Conservation (phyloP, 2,329 filamentous ascomycete species). For the Nothopassalora personata region DNA sequence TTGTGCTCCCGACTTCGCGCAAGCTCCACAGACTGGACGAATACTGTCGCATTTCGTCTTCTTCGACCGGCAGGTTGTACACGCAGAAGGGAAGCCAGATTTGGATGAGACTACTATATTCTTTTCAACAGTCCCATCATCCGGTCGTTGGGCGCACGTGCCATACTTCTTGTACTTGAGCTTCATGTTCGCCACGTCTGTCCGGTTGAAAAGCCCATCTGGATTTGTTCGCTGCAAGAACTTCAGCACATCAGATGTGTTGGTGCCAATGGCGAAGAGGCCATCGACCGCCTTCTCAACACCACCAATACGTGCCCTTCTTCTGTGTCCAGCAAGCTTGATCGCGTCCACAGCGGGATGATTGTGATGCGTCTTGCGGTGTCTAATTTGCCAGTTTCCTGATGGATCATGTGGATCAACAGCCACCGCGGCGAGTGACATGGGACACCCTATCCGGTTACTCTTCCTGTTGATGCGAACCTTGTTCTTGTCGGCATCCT, state of each 20-base stretch:
- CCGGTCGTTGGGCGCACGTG: slow-evolving; percentile 21
- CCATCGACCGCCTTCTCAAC: slow-evolving; percentile 31
- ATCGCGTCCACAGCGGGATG: slow-evolving; percentile 29
- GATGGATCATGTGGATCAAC: slow-evolving; percentile 27
- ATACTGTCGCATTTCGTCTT: slow-evolving; percentile 27
- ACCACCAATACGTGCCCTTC: slow-evolving; percentile 26
- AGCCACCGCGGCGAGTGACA: slow-evolving; percentile 30
- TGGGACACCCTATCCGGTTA: slow-evolving; percentile 29
- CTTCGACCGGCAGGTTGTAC: slow-evolving; percentile 25
- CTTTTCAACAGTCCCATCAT: slow-evolving; percentile 3
- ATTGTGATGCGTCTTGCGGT: slow-evolving; percentile 32
- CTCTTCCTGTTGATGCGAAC: slow-evolving; percentile 27
- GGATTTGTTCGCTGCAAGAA: slow-evolving; percentile 31
- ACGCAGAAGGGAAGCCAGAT: slow-evolving; percentile 22
- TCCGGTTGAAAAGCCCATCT: slow-evolving; percentile 31
- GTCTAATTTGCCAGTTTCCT: slow-evolving; percentile 31
- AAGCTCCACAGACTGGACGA: slow-evolving; percentile 25
- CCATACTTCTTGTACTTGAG: slow-evolving; percentile 32
- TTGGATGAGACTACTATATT: neutral
- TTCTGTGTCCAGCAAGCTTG: slow-evolving; percentile 28
- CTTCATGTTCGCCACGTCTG: slow-evolving; percentile 35
- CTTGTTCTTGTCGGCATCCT: slow-evolving; percentile 23
- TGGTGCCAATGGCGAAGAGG: slow-evolving; percentile 30
- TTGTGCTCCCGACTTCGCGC: slow-evolving; percentile 10
- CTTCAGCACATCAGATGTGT: slow-evolving; percentile 28